Base-by-base conservation (phyloP, 352 stramenopile genomes). In the Phytophthora sp. region DNA sequence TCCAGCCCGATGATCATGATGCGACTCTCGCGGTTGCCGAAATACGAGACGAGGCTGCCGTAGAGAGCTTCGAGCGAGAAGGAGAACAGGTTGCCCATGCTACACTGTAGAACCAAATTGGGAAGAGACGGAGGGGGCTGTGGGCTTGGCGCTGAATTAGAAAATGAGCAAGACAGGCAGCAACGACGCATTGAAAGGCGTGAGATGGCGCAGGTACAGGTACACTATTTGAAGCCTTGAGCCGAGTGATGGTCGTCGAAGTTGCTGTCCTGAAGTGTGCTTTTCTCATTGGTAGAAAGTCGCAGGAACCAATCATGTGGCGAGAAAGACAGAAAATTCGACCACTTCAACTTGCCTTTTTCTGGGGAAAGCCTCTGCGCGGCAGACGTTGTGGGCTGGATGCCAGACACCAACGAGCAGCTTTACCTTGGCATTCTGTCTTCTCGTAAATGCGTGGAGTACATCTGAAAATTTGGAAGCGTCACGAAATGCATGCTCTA, bases 1-100 rank as follows among this genome's bases (percentile, higher is more conserved):
- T 99, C 96, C 11, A 98, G 81, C 1, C 90, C 90, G n/a, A 97
- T 82, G 76, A 99, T 97, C 45, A 98, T 61, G 54, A 84, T 77
- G 68, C 74, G 74, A 20, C 68, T 77, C 35, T 81, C 60, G 24
- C 60, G 69, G 69, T 70, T 63, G 45, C 64, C 23, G 30, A 71
- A 83, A 58, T 62, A 84, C 10, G 39, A 67, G 12, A 62, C 35
- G 27, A 84, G 34, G 24, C 46, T 55, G 44, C 59, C 54, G 45
- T 79, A 73, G 15, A 79, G 41, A 12, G 68, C 54, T 50, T 76
- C 60, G 13, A 80, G 21, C 7, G 74, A 83, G 43, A 52, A 66
- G 15, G 68, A 73, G 17, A 84, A 43, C 21, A 79, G 24, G 59
- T 83, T 86, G 62, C 78, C 78, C 78, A 88, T 86, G 43, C n/a